Conservation (phyloP, 164 flowering plant species). For the Nelumbo lutea region DNA sequence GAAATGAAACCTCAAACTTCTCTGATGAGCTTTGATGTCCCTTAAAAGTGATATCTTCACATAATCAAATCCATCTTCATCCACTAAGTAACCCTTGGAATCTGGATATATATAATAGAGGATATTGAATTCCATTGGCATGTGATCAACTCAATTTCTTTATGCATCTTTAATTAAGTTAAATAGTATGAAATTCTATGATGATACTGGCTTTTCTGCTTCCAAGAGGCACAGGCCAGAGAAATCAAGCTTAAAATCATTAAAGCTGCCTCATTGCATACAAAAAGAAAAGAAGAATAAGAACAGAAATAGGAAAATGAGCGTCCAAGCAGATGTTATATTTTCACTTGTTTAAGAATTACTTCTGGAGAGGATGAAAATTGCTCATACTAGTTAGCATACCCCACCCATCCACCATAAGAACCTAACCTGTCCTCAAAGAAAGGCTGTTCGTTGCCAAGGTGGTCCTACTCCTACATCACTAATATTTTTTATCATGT, state of each 20-base stretch:
- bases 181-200: too few relatives aligned
- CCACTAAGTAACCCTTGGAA: constrained; percentile 96
- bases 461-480: too few relatives aligned
- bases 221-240: neutral
- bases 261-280: neutral
- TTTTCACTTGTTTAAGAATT: too few relatives aligned
- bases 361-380: too few relatives aligned
- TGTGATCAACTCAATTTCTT: neutral
- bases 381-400: too few relatives aligned
- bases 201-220: neutral
- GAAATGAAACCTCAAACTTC: constrained; percentile 70
- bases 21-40: constrained; percentile 83
- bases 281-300: too few relatives aligned
- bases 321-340: too few relatives aligned
- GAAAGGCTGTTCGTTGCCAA: too few relatives aligned
- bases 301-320: too few relatives aligned
- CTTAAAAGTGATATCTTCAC: constrained; percentile 78
- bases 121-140: neutral
- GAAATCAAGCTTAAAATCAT: neutral
- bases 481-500: too few relatives aligned
- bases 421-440: too few relatives aligned
- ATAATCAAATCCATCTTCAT: constrained; percentile 95
- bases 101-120: constrained; percentile 44
- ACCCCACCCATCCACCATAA: too few relatives aligned
- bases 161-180: neutral